These are phyloP conservation scores for Tagetes erecta DNA, from an alignment of 129 eudicot genomes.

Conservation along the genomic window DNA sequence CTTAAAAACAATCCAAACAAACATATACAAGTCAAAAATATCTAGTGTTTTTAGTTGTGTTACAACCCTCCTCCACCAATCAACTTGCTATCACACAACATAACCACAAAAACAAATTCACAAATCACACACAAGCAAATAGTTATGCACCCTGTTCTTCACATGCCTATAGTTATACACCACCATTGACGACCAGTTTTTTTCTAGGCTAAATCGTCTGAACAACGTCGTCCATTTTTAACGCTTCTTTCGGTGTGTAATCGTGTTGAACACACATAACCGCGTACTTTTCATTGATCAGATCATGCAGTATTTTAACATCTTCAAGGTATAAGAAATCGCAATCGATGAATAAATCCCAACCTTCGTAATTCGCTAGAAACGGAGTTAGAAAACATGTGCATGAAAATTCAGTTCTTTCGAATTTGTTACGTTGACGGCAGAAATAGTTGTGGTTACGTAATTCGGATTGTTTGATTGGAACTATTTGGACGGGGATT, in stretches of 20 bases:
- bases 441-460: slow-evolving; percentile 57
- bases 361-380: slow-evolving; percentile 64
- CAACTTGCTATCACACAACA: slow-evolving; percentile 1
- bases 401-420: slow-evolving; percentile 91
- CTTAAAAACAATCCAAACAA: background rate
- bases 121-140: background rate
- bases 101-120: background rate
- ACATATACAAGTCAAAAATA: background rate
- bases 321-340: slow-evolving; percentile 81
- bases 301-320: slow-evolving; percentile 52
- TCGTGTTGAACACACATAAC: slow-evolving; percentile 94
- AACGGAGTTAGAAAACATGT: slow-evolving; percentile 69
- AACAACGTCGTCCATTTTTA: slow-evolving; percentile 93
- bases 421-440: slow-evolving; percentile 77
- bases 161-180: too few species aligned
- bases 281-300: slow-evolving; percentile 73
- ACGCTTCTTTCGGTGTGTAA: slow-evolving; percentile 74
- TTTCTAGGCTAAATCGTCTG: too few species aligned
- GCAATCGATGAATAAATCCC: slow-evolving; percentile 93
- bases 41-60: too few species aligned
- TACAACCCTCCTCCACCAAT: background rate
- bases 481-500: slow-evolving; percentile 65
- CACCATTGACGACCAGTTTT: too few species aligned
- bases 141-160: too few species aligned
- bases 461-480: slow-evolving; percentile 75